Evolutionary conservation across 106 monocot genomes (phyloP), one percentile per base, ranked within the genome.

Genomic region (Hemerocallis citrina): DNA sequence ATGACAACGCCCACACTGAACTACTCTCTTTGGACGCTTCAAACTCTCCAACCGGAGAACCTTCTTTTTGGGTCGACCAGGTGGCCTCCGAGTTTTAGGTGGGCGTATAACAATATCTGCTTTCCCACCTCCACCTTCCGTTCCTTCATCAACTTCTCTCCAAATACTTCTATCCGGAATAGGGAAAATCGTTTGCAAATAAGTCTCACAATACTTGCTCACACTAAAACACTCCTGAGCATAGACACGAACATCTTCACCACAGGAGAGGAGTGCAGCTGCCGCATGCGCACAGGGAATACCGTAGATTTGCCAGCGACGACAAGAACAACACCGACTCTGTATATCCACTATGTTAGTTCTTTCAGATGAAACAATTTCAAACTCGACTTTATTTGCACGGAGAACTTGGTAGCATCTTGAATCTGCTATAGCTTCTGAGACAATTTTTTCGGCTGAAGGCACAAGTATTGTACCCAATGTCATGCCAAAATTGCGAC

Each of bases 1-100:
- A 84, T 95, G 95, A 67, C 95, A 95, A 25, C 95, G 83, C 9
- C 95, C 95, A 79, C 95, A 95, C 51, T 95, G 95, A 10, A 96
- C 95, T 58, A 96, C 77, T 42, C 81, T 70, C 66, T 90, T 96
- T 23, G 95, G 95, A 13, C 90, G 80, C 62, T 87, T 96, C 67
- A 96, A 72, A 64, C 85, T 90, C 43, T 96, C 95, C 27, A 96
- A 74, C 36, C 85, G 74, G 69, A 86, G 77, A 74, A 90, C 83
- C 71, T 96, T 96, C 81, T 89, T 96, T 64, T 96, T 96, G 43
- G 95, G 95, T 0, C 95, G 86, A 22, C 95, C 95, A 65, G 95
- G 95, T 16, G 90, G 95, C 49, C 95, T 78, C 15, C 89, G 75
- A 5, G 64, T 84, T 61, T 90, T 96, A 15, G 95, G 95, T 13